These are phyloP conservation scores for Jaltomata sinuosa DNA, from an alignment of 257 asterid species.

Conservation along the genomic window DNA sequence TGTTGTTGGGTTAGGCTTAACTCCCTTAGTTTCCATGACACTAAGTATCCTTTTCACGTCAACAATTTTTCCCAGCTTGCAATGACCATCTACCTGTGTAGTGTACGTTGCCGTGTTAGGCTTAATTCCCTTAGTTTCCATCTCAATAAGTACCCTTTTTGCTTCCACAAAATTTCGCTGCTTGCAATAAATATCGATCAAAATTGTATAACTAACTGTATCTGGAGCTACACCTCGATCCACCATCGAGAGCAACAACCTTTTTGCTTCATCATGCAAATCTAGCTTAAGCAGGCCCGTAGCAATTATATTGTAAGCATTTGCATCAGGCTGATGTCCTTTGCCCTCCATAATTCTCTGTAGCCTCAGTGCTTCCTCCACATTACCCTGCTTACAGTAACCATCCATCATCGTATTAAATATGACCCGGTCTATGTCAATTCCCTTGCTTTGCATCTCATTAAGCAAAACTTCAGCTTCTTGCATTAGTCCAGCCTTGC, in stretches of 20 bases:
- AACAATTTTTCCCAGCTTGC: not conserved
- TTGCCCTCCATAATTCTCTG: slow-evolving; percentile 52
- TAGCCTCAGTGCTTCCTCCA: slow-evolving; percentile 52
- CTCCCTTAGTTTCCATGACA: not conserved
- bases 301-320: slow-evolving; percentile 50
- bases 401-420: slow-evolving; percentile 76
- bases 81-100: not conserved
- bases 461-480: slow-evolving; percentile 46
- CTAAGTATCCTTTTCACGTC: not conserved
- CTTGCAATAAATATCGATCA: slow-evolving; percentile 57
- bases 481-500: slow-evolving; percentile 55
- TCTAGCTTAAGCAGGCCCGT: slow-evolving; percentile 47
- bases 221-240: slow-evolving; percentile 48
- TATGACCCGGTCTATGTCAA: slow-evolving; percentile 42
- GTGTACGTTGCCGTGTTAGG: slow-evolving; percentile 17
- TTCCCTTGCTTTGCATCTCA: slow-evolving; percentile 72
- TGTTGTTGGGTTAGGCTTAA: not conserved
- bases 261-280: slow-evolving; percentile 53
- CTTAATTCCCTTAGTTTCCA: slow-evolving; percentile 21
- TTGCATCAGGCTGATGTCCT: slow-evolving; percentile 61
- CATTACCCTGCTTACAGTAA: slow-evolving; percentile 64
- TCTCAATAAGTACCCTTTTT: slow-evolving; percentile 6
- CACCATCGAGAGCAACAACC: slow-evolving; percentile 43
- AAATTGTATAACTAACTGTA: slow-evolving; percentile 19
- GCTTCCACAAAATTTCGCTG: slow-evolving; percentile 71